Evolutionary conservation across 257 asterid genomes (phyloP), one percentile per base, ranked within the genome.

Genomic region (Capsicum pubescens): DNA sequence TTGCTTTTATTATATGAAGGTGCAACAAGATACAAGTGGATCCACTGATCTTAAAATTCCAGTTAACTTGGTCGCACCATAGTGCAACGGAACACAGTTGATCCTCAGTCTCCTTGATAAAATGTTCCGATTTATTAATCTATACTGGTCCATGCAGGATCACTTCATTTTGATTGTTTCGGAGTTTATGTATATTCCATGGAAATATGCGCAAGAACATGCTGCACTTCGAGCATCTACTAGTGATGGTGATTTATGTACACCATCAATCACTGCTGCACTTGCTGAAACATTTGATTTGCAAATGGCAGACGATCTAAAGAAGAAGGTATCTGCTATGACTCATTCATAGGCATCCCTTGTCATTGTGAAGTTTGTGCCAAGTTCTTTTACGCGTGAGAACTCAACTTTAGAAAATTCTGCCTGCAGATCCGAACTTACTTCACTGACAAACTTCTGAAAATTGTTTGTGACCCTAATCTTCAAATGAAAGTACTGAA

Each of bases 151-250:
- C 81, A 42, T 86, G 82, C 94, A 96, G 99, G 98, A 93, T 83
- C 95, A 92, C 88, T 96, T 96, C 89, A 92, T 91, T 89, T 90
- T 91, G 85, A 88, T 93, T 82, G 99, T 93, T 87, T 92, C 98
- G 48, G 97, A 96, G 86, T 96, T 96, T 88, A 79, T 96, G 89
- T 94, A 92, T 86, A 84, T 89, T 76, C 99, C 99, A 50, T 96
- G 99, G 99, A 94, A 92, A 88, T 90, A 91, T 88, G 94, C 98
- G 16, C 97, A 89, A 93, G 97, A 94, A 88, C 95, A 90, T 90
- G 93, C 95, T 81, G 91, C 86, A 60, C 89, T 87, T 67, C 87
- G 93, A 90, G 93, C 92, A 81, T 87, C 88, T 83, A 68, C 87
- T 72, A 89, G 82, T 77, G 57, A 81, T 83, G 95, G 92, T 57